Percentiles rank a stretch among this genome's conserved stretches.
Conservation (phyloP, 768 basidiomycete species). For the Austroboletus eburneus region DNA sequence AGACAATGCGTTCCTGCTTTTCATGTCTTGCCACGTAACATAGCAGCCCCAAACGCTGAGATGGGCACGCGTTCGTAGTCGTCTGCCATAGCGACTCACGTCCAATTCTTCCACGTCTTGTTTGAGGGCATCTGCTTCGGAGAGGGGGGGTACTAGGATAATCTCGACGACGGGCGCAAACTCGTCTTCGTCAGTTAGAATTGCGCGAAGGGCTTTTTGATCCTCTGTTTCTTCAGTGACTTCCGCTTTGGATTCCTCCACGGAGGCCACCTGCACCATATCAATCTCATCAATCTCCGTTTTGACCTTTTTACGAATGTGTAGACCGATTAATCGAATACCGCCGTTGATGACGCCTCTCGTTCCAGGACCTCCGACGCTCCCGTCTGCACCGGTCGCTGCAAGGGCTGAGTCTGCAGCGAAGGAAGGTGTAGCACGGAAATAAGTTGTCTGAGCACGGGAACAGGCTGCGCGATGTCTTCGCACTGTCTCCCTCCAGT, state of each 20-base stretch:
- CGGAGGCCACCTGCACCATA: neutral
- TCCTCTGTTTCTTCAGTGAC: conserved; percentile 56
- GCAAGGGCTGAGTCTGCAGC: conserved; percentile 61
- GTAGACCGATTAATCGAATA: conserved; percentile 65
- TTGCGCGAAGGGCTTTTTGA: conserved; percentile 71
- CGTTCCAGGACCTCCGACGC: conserved; percentile 74
- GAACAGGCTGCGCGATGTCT: conserved; percentile 39
- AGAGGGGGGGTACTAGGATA: conserved; percentile 57
- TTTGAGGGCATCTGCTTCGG: conserved; percentile 80
- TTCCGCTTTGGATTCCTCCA: neutral
- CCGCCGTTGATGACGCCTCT: conserved; percentile 75
- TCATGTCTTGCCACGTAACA: conserved; percentile 72
- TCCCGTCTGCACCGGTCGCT: conserved; percentile 60
- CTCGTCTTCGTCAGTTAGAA: conserved; percentile 53
- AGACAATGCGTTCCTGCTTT: conserved; percentile 45
- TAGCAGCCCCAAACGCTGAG: conserved; percentile 87
- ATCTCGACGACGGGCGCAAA: conserved; percentile 46
- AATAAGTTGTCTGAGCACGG: neutral
- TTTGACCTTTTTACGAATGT: conserved; percentile 18
- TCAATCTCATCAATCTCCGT: neutral
- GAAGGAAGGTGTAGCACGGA: conserved; percentile 38
- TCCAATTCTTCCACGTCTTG: conserved; percentile 82
- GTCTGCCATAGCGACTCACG: conserved; percentile 64
- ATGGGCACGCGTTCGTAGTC: conserved; percentile 93
- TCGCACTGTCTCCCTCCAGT: conserved; percentile 82